A percentile compares a stretch with the other conserved stretches of the same genome.
These are phyloP conservation scores for Pythium myriotylum DNA, from an alignment of 352 stramenopile species.

Conservation along the genomic window DNA sequence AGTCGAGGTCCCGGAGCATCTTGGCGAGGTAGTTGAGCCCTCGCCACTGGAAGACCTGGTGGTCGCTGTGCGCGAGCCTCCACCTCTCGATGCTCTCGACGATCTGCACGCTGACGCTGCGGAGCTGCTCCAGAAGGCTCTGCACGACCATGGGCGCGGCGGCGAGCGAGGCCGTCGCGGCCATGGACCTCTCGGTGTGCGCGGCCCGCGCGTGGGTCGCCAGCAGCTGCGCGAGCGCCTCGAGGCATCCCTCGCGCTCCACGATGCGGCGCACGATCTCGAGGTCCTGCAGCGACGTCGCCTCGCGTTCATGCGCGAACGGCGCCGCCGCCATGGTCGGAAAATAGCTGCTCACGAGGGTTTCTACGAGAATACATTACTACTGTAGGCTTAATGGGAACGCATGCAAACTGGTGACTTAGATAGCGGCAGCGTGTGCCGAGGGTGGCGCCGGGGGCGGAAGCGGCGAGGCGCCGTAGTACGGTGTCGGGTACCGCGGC, in stretches of 20 bases:
- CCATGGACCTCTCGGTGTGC: slow-evolving; percentile 9
- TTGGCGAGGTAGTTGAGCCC: slow-evolving; percentile 81
- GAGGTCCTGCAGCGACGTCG: slow-evolving; percentile 50
- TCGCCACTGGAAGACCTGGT: slow-evolving; percentile 68
- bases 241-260: slow-evolving; percentile 78
- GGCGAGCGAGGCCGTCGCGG: slow-evolving; percentile 26
- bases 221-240: slow-evolving; percentile 70
- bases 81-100: slow-evolving; percentile 72
- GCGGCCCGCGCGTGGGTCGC: slow-evolving; percentile 32
- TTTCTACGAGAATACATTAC: neutral
- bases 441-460: slow-evolving; percentile 8
- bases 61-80: slow-evolving; percentile 31
- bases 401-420: neutral
- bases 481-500: slow-evolving; percentile 23
- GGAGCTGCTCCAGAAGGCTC: slow-evolving; percentile 68
- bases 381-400: neutral
- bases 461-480: slow-evolving; percentile 17
- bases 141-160: slow-evolving; percentile 61
- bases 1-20: slow-evolving; percentile 68
- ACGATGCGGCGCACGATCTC: slow-evolving; percentile 78
- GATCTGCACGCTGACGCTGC: slow-evolving; percentile 61
- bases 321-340: neutral
- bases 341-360: slow-evolving; percentile 4
- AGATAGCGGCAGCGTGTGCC: slow-evolving; percentile 19
- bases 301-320: slow-evolving; percentile 25